Evolutionary conservation across 352 stramenopile genomes (phyloP).

Genomic region (Phytophthora vignae): DNA sequence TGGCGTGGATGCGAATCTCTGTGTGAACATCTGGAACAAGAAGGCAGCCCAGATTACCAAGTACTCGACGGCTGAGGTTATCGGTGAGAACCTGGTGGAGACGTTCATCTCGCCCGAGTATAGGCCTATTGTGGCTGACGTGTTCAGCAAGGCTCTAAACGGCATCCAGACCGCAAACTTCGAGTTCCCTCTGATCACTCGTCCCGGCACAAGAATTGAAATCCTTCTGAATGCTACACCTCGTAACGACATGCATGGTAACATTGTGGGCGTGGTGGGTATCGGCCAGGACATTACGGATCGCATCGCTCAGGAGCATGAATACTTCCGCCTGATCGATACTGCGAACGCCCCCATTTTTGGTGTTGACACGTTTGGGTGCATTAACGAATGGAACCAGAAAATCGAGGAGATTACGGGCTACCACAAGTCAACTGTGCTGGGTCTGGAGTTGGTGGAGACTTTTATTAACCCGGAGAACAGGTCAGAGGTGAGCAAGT

Average conservation of each 20-base stretch:
- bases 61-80: constrained; percentile 81
- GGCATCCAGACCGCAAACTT: constrained; percentile 88
- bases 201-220: constrained; percentile 73
- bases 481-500: constrained; percentile 52
- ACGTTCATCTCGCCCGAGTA: constrained; percentile 88
- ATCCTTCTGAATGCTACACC: constrained; percentile 83
- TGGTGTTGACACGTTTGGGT: constrained; percentile 74
- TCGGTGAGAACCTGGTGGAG: constrained; percentile 83
- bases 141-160: constrained; percentile 74
- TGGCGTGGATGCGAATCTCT: constrained; percentile 87
- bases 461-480: constrained; percentile 71
- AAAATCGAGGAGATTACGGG: constrained; percentile 82
- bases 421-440: constrained; percentile 65
- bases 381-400: constrained; percentile 83
- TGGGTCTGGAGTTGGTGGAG: constrained; percentile 68
- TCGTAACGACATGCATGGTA: constrained; percentile 70
- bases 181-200: constrained; percentile 87
- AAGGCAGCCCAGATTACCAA: constrained; percentile 91
- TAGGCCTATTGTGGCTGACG: constrained; percentile 68
- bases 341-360: constrained; percentile 83
- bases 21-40: constrained; percentile 94
- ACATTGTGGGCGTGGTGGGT: constrained; percentile 88
- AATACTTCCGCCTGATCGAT: constrained; percentile 83
- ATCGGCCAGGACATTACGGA: constrained; percentile 90
- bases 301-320: constrained; percentile 78